Evolutionary conservation across 768 basidiomycete species (phyloP).

Genomic region (Rhodotorula babjevae): DNA sequence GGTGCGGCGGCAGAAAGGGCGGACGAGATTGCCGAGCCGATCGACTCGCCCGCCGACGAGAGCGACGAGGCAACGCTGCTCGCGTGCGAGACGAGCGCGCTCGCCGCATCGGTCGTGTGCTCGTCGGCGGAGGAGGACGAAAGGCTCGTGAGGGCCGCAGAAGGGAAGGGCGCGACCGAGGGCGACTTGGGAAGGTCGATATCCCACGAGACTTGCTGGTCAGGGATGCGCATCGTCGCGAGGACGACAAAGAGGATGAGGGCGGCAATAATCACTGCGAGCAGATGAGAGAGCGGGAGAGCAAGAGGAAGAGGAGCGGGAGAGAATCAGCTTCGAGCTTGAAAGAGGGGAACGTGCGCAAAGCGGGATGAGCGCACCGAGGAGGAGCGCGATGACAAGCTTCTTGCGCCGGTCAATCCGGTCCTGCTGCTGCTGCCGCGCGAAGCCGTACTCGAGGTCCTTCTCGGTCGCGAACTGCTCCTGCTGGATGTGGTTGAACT

Average conservation of each 20-base stretch:
- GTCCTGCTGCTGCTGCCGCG: constrained; percentile 9
- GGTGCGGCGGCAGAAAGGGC: not conserved
- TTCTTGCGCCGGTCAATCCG: constrained; percentile 23
- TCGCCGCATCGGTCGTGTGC: not conserved
- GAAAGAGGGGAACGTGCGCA: too few relatives aligned
- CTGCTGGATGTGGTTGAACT: constrained; percentile 2
- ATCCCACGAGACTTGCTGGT: not conserved
- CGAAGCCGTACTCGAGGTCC: constrained; percentile 33
- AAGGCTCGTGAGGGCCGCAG: too few relatives aligned
- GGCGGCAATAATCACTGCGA: constrained; percentile 29
- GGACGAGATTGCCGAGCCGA: not conserved
- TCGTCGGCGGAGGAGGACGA: too few relatives aligned
- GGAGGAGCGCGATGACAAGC: constrained; percentile 18
- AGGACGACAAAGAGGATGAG: constrained; percentile 32
- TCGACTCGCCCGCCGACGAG: not conserved
- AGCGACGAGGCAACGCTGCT: not conserved
- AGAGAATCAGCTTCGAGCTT: not conserved
- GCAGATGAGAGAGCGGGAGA: not conserved
- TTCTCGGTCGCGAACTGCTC: constrained; percentile 23
- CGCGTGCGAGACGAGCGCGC: not conserved
- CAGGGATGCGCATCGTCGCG: constrained; percentile 19
- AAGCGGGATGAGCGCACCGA: not conserved
- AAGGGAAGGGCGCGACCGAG: not conserved
- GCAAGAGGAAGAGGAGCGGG: not conserved
- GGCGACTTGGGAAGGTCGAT: too few relatives aligned